Evolutionary conservation across 2,329 filamentous ascomycete species (phyloP), one percentile per base, ranked within the genome.

Genomic region (Hansfordia pulvinata): DNA sequence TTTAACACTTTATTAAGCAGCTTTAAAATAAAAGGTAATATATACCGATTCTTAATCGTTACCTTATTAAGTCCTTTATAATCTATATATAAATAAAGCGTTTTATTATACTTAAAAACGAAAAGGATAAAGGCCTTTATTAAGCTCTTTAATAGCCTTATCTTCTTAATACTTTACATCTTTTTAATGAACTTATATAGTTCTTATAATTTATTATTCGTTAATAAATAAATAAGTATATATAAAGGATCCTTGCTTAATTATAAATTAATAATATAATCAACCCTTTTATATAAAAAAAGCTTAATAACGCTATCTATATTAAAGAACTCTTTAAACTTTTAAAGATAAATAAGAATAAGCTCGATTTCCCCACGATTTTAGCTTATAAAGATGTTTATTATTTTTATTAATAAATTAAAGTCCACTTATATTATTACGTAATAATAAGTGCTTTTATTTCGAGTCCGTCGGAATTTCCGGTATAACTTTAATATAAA

Each of bases 1-100:
- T 33, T 27, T 3, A 23, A 15, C 7, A 58, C 20, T 2, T 31
- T 12, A 17, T 42, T 28, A 17, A 47, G 27, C 1, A 42, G 46
- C 27, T 57, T 41, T 9, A 26, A 29, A 20, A 56, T 50, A 3
- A 51, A 28, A 0, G 37, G 47, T 12, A 53, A 27, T 3, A 36
- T 34, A 31, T 50, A 50, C 1, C 37, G 26, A 30, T 55, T 40
- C 35, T 54, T 52, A 15, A 42, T 39, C 4, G 40, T 54, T n/a
- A 52, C 31, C 1, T 32, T 30, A 26, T 56, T 58, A 1, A 56
- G 33, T 1, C 19, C 32, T 26, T 38, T 25, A 33, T 56, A 58
- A 30, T 57, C 39, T 5, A 56, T 35, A 35, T 35, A 55, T 21
- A 56, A 28, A 12, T 35, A 30, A 7, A 50, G 28, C 6, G 30